Evolutionary conservation across 768 basidiomycete genomes (phyloP), one percentile per base, ranked within the genome.

Genomic region (Hypholoma sublateritium): DNA sequence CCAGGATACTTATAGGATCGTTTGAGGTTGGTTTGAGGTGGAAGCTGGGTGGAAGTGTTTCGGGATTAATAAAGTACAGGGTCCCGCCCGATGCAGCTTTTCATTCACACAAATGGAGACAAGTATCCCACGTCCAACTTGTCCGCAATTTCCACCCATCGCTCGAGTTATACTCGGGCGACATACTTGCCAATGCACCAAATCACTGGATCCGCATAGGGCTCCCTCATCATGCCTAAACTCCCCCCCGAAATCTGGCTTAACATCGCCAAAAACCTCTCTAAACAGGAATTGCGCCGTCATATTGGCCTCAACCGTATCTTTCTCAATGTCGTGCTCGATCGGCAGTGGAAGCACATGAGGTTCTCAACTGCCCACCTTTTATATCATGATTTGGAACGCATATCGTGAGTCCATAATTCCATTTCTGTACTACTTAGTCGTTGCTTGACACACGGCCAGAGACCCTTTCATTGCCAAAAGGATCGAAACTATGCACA

Each of bases 231-330:
- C 22, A 47, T 47, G 46, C 46, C 46, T 12, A 17, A 25, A 25
- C 46, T 53, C 12, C 53, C 53, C 21, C 43, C 53, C 12, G 53
- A 53, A 53, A 53, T 53, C 42, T 53, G 53, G 53, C 53, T 53
- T 19, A 42, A 53, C 42, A 45, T 53, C 17, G 53, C 53, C 42
- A 45, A 36, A 28, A 21, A 25, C 9, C 42, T 53, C 16, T 53
- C 53, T 14, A 5, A 34, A n/a, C 32, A 4, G 35, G 53, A 53
- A 8, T 22, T 53, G 6, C 32, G 41, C 42, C n/a, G 17, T 12
- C 43, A 32, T 17, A 13, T 19, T 14, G 28, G 43, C n/a, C 34
- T 53, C n/a, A 44, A 53, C 28, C 53, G 53, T 14, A 32, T 34
- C n/a, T 53, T 53, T 45, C 21, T 53, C 28, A 22, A 53, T 44